A percentile compares a stretch with the other conserved stretches of the same genome.
These are phyloP conservation scores for Rhododendron kiyosumense DNA, from an alignment of 148 eudicot genomes.

Conservation along the genomic window DNA sequence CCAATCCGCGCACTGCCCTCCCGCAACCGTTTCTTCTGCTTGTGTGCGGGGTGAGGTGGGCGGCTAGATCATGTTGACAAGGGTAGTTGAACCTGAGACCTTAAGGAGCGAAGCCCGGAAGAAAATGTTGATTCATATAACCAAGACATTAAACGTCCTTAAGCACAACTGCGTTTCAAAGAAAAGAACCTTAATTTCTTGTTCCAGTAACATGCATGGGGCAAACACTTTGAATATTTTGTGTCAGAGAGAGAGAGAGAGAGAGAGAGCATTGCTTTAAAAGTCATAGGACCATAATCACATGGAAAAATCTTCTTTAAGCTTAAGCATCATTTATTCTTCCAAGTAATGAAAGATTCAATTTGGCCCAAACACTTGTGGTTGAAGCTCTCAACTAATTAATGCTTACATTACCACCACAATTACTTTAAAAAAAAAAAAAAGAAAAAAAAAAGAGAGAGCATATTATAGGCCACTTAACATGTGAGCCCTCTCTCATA, in stretches of 20 bases:
- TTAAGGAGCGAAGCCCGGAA: neutral
- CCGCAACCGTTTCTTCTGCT: neutral
- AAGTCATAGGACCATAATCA: neutral
- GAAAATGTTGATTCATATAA: neutral
- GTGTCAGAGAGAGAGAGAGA: neutral
- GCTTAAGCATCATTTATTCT: neutral
- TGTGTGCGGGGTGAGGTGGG: neutral
- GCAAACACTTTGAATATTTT: neutral
- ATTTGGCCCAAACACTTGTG: constrained; percentile 8
- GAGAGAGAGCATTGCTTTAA: neutral
- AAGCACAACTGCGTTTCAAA: neutral
- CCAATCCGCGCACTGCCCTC: neutral
- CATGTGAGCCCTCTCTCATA: neutral
- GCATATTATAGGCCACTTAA: neutral
- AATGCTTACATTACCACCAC: neutral
- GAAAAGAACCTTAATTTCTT: neutral
- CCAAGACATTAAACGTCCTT: too few species aligned
- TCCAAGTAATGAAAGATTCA: neutral
- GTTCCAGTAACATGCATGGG: constrained; percentile 1
- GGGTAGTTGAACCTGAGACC: neutral
- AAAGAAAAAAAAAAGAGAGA: too few species aligned
- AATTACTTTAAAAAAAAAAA: neutral
- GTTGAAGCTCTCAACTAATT: neutral
- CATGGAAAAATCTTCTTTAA: constrained; percentile 10
- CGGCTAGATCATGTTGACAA: neutral